Conservation (phyloP, 306 rosid species). For the Vicia faba region DNA sequence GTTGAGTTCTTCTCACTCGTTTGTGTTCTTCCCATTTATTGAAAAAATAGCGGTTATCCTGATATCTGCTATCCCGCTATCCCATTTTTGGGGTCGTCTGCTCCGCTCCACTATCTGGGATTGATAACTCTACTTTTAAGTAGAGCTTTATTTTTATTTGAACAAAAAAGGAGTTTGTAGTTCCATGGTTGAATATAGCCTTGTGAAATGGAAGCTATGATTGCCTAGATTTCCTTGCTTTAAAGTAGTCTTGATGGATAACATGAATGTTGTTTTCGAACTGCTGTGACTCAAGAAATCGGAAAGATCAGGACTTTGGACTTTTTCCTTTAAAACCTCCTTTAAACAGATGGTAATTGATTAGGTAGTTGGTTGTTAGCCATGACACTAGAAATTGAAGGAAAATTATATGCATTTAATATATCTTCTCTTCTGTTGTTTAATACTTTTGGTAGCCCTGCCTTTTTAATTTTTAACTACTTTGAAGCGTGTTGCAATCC, state of each 20-base stretch:
- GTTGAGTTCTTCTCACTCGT: too few species aligned
- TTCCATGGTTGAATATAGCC: background rate
- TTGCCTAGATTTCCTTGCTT: conserved; percentile 27
- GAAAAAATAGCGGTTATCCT: too few species aligned
- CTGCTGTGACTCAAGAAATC: conserved; percentile 5
- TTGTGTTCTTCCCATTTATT: too few species aligned
- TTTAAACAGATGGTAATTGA: conserved; percentile 7
- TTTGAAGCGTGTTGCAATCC: conserved; percentile 12
- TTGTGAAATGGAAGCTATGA: conserved; percentile 1
- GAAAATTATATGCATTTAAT: conserved; percentile 10
- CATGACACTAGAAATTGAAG: conserved; percentile 9
- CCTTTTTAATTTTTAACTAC: conserved; percentile 29
- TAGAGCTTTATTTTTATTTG: conserved; percentile 7
- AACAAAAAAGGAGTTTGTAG: background rate
- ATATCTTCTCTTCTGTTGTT: conserved; percentile 26
- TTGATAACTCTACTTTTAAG: background rate
- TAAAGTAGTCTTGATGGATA: conserved; percentile 10
- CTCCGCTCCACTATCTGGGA: too few species aligned
- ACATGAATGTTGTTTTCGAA: background rate
- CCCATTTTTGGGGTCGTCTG: too few species aligned
- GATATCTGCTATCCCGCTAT: too few species aligned
- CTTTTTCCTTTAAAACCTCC: background rate
- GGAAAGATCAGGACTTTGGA: conserved; percentile 28
- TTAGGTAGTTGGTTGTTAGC: conserved; percentile 30
- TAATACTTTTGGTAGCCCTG: conserved; percentile 15